Conservation (phyloP, 148 eudicot genomes). For the Fallopia convolvulus region DNA sequence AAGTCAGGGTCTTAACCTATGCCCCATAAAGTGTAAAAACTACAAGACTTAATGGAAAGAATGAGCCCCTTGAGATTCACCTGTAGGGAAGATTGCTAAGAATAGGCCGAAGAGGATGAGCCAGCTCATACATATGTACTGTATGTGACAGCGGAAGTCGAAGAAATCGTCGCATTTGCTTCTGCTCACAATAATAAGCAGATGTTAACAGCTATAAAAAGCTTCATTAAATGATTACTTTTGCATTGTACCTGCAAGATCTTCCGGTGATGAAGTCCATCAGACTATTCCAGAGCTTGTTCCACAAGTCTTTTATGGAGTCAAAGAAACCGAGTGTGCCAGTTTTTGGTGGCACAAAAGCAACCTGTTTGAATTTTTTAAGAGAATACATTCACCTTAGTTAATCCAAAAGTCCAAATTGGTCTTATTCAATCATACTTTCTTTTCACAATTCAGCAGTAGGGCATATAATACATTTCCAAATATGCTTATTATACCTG, state of each 20-base stretch:
- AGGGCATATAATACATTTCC: not conserved
- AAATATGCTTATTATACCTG: conserved; percentile 40
- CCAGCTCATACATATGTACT: conserved; percentile 93
- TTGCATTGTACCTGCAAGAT: conserved; percentile 64
- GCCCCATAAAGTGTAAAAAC: not conserved
- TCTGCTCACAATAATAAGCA: conserved; percentile 36
- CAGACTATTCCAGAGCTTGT: conserved; percentile 55
- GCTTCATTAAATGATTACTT: not conserved
- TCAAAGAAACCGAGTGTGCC: conserved; percentile 53
- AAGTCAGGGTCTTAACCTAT: too few relatives aligned
- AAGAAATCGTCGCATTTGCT: conserved; percentile 67
- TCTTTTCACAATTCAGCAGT: not conserved
- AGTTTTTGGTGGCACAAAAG: conserved; percentile 63
- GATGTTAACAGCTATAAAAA: not conserved
- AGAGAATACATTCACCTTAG: not conserved
- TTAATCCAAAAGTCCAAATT: not conserved
- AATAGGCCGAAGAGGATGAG: conserved; percentile 62
- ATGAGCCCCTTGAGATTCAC: conserved; percentile 17
- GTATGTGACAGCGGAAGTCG: conserved; percentile 90
- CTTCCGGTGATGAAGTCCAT: conserved; percentile 71
- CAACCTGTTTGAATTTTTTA: conserved; percentile 13
- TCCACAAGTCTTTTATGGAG: conserved; percentile 58
- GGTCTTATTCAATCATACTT: not conserved
- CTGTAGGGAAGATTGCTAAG: conserved; percentile 78
- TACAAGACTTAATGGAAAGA: not conserved